Evolutionary conservation across 73 alveolate genomes (phyloP), one percentile per base, ranked within the genome.

Genomic region (Paramecium bursaria): DNA sequence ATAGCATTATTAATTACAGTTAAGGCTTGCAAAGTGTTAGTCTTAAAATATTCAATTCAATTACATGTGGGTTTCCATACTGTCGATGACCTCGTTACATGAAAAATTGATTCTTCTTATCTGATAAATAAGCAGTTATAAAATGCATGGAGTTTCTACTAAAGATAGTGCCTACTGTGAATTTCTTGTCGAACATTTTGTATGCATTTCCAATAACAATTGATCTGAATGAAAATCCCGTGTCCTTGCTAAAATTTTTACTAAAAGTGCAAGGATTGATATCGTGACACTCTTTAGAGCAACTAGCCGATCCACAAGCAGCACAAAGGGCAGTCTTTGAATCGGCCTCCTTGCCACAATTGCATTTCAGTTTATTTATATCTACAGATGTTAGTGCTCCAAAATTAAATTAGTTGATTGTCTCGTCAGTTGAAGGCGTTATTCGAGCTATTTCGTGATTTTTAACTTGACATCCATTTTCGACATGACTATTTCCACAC

Each of bases 321-420:
- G 61, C 82, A 67, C 82, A 67, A 15, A 39, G 33, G 4, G 82
- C 60, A 39, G 82, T 67, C 10, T 67, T 7, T 67, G 33, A 35
- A 42, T 39, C 5, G n/a, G 42, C 82, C 35, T 42, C 33, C n/a
- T 67, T 39, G 13, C 82, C 82, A 67, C 57, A 67, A n/a, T 39
- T 42, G 21, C 57, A 67, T 42, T 67, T 3, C 17, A 67, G 44
- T 67, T 67, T 67, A 5, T 67, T 42, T 1, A 39, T 67, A 25
- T 39, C 82, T 15, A 67, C 15, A 26, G 33, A 42, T 11, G 44
- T 33, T 11, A 60, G 17, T 60, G 79, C 29, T 60, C 79, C 54
- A 21, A 21, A 31, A 31, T 60, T 60, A 6, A 60, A 30, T 10
- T 17, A 30, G 15, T 23, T 31, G 19, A 67, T 21, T 1, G 22